A percentile compares a stretch with the other conserved stretches of the same genome.
These are phyloP conservation scores for Didymella exigua DNA, from an alignment of 2,329 filamentous ascomycete species.

Conservation along the genomic window DNA sequence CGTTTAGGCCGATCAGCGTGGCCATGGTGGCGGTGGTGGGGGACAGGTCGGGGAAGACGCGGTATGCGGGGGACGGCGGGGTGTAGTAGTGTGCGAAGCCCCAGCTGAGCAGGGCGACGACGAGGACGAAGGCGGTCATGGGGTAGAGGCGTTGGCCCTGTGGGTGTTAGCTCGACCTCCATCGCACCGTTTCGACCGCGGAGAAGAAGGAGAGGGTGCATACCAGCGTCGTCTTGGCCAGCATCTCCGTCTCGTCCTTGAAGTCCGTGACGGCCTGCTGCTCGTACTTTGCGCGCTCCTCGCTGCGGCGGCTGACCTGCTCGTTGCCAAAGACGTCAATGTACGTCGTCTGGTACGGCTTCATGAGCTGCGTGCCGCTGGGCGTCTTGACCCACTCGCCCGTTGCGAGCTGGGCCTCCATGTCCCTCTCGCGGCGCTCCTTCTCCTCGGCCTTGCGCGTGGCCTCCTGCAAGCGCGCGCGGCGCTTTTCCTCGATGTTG, in stretches of 20 bases:
- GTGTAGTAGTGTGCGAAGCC: slow-evolving; percentile 43
- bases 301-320: slow-evolving; percentile 39
- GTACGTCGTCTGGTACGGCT: slow-evolving; percentile 42
- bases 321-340: slow-evolving; percentile 42
- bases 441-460: slow-evolving; percentile 42
- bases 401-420: slow-evolving; percentile 40
- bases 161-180: neutral
- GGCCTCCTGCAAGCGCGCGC: slow-evolving; percentile 35
- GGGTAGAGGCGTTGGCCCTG: slow-evolving; percentile 45
- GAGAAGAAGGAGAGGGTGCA: slow-evolving; percentile 2
- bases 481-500: slow-evolving; percentile 43
- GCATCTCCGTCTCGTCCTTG: slow-evolving; percentile 34
- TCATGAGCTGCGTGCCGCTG: slow-evolving; percentile 44
- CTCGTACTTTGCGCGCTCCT: slow-evolving; percentile 35
- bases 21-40: slow-evolving; percentile 57
- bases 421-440: slow-evolving; percentile 36
- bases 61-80: slow-evolving; percentile 37
- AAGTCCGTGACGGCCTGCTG: slow-evolving; percentile 33
- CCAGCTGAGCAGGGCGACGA: slow-evolving; percentile 32
- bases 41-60: slow-evolving; percentile 43
- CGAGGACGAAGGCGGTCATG: slow-evolving; percentile 43
- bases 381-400: slow-evolving; percentile 44
- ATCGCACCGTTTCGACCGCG: too few species aligned
- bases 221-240: slow-evolving; percentile 43
- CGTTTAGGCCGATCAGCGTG: slow-evolving; percentile 65